Evolutionary conservation across 148 eudicot species (phyloP).

Genomic region (Rhododendron molle): DNA sequence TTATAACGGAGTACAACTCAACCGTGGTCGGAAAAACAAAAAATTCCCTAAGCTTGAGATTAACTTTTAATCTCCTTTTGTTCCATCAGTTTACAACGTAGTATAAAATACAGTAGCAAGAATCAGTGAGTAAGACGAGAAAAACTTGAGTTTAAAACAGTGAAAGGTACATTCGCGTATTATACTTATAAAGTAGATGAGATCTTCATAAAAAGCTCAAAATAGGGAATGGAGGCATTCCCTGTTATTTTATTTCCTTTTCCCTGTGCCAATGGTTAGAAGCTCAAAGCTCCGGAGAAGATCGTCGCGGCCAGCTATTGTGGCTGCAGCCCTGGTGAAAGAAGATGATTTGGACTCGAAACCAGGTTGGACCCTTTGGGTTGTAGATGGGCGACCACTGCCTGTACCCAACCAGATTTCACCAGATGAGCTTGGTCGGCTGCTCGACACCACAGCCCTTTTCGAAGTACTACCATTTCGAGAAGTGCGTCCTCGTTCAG

Average conservation of each 20-base stretch:
- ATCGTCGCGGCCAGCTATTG: constrained; percentile 67
- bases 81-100: not conserved
- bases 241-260: constrained; percentile 45
- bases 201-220: not conserved
- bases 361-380: constrained; percentile 81
- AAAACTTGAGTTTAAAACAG: not conserved
- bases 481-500: constrained; percentile 66
- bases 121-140: not conserved
- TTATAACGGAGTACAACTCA: not conserved
- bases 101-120: not conserved
- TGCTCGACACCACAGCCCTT: constrained; percentile 60
- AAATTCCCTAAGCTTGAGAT: constrained; percentile 2
- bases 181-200: not conserved
- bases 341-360: constrained; percentile 76
- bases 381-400: constrained; percentile 60
- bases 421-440: constrained; percentile 86
- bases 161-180: not conserved
- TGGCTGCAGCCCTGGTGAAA: constrained; percentile 54
- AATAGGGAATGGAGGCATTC: not conserved
- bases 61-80: not conserved
- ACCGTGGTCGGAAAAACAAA: not conserved
- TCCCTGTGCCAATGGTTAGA: constrained; percentile 77
- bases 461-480: constrained; percentile 68
- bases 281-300: constrained; percentile 88
- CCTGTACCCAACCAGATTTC: constrained; percentile 61